phyloP scores from a whole-genome alignment of 2,329 filamentous ascomycete genomes.

The Penicillium sp. region DNA sequence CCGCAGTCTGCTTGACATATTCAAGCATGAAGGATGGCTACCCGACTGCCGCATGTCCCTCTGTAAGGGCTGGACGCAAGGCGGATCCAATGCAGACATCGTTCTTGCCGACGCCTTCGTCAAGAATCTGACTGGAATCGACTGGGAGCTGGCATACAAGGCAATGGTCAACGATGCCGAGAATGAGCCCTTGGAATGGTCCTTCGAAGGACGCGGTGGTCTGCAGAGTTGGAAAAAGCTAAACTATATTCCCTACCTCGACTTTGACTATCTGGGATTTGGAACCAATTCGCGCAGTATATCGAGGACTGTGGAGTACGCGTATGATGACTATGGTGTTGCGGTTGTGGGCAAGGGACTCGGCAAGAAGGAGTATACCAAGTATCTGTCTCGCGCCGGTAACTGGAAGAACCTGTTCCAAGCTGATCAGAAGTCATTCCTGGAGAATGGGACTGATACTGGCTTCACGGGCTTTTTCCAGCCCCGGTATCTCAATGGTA shows the following conservation, averaged over 20 bases:
- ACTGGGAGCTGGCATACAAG: slow-evolving; percentile 68
- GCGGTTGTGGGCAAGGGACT: slow-evolving; percentile 61
- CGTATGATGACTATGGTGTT: slow-evolving; percentile 73
- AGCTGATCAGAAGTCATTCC: slow-evolving; percentile 58
- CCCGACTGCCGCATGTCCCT: slow-evolving; percentile 39
- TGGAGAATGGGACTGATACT: slow-evolving; percentile 58
- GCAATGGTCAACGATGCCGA: slow-evolving; percentile 72
- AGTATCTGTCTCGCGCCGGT: slow-evolving; percentile 62
- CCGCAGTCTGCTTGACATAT: slow-evolving; percentile 36
- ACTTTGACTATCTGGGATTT: slow-evolving; percentile 67
- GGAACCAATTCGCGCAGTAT: slow-evolving; percentile 71
- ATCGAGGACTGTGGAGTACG: slow-evolving; percentile 72
- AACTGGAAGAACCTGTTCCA: slow-evolving; percentile 70
- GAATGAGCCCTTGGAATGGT: slow-evolving; percentile 69
- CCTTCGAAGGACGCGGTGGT: slow-evolving; percentile 67
- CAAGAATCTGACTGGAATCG: slow-evolving; percentile 65
- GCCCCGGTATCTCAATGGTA: slow-evolving; percentile 67
- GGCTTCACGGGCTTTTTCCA: slow-evolving; percentile 72
- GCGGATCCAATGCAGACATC: slow-evolving; percentile 63
- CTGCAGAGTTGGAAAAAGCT: slow-evolving; percentile 70
- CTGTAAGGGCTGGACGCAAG: slow-evolving; percentile 38
- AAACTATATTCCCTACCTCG: slow-evolving; percentile 69
- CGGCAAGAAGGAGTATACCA: slow-evolving; percentile 46
- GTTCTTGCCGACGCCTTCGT: slow-evolving; percentile 67
- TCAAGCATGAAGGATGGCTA: slow-evolving; percentile 37